Conservation (phyloP, 140 eudicot genomes). For the Anethum foeniculum region DNA sequence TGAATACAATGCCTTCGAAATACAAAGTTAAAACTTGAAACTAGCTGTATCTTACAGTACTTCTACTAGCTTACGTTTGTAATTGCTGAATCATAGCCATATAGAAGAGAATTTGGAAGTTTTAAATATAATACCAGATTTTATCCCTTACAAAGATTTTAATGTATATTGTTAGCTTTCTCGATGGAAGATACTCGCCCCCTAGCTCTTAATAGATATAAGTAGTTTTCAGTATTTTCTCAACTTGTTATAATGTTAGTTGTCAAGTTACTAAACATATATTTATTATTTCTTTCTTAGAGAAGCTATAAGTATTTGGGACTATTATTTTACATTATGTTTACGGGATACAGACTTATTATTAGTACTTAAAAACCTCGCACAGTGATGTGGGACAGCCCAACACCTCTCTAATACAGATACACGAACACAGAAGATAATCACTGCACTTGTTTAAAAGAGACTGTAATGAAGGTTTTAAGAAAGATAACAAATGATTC, state of each 20-base stretch:
- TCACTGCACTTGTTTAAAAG: neutral
- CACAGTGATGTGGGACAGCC: neutral
- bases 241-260: neutral
- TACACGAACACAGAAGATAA: neutral
- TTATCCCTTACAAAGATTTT: neutral
- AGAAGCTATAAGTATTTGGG: neutral
- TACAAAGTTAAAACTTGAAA: neutral
- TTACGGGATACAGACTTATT: neutral
- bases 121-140: neutral
- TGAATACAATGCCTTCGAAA: neutral
- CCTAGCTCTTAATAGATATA: too few species aligned
- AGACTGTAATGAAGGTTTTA: neutral
- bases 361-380: neutral
- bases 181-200: too few species aligned
- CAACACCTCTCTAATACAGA: slow-evolving; percentile 11
- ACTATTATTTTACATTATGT: neutral
- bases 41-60: neutral
- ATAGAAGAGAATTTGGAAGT: neutral
- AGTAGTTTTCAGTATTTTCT: neutral
- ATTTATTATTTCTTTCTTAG: neutral
- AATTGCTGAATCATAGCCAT: neutral
- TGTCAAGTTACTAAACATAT: too few species aligned
- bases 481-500: neutral
- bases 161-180: too few species aligned
- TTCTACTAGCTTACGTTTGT: neutral